Evolutionary conservation across 129 eudicot genomes (phyloP).

Genomic region (Helianthus tuberosus): DNA sequence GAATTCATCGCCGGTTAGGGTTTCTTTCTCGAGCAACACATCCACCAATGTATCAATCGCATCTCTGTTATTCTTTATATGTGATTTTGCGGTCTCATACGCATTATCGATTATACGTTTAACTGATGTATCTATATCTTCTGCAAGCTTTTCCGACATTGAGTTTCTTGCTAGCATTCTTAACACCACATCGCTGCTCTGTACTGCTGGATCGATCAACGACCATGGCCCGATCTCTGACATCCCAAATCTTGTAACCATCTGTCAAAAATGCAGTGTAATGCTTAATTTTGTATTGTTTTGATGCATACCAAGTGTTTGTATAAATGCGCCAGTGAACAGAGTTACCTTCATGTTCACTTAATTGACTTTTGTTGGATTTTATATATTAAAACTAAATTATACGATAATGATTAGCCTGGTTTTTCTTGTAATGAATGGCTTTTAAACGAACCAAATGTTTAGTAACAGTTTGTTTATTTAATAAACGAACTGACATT

Average conservation of each 20-base stretch:
- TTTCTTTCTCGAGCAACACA: slow-evolving; percentile 75
- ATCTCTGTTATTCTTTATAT: slow-evolving; percentile 64
- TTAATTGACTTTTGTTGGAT: background rate
- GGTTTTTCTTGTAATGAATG: too few species aligned
- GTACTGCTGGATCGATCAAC: slow-evolving; percentile 60
- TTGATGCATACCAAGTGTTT: background rate
- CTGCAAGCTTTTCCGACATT: slow-evolving; percentile 87
- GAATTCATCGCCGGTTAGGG: slow-evolving; percentile 78
- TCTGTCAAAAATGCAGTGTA: slow-evolving; percentile 35
- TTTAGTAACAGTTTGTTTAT: too few species aligned
- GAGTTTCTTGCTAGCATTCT: slow-evolving; percentile 84
- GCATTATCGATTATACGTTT: slow-evolving; percentile 58
- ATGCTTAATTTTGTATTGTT: background rate
- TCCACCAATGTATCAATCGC: slow-evolving; percentile 74
- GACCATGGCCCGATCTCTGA: slow-evolving; percentile 94
- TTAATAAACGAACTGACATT: too few species aligned
- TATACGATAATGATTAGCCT: background rate
- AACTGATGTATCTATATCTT: slow-evolving; percentile 69
- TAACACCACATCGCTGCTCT: slow-evolving; percentile 64
- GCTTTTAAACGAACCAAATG: too few species aligned
- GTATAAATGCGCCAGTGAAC: background rate
- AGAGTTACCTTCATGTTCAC: background rate
- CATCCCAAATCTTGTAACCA: slow-evolving; percentile 85
- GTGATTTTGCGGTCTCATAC: slow-evolving; percentile 67
- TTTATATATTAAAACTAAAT: background rate